Percentiles rank a stretch among this genome's conserved stretches.
These are phyloP conservation scores for Pythium vanterpoolii DNA, from an alignment of 352 stramenopile genomes.

Conservation along the genomic window DNA sequence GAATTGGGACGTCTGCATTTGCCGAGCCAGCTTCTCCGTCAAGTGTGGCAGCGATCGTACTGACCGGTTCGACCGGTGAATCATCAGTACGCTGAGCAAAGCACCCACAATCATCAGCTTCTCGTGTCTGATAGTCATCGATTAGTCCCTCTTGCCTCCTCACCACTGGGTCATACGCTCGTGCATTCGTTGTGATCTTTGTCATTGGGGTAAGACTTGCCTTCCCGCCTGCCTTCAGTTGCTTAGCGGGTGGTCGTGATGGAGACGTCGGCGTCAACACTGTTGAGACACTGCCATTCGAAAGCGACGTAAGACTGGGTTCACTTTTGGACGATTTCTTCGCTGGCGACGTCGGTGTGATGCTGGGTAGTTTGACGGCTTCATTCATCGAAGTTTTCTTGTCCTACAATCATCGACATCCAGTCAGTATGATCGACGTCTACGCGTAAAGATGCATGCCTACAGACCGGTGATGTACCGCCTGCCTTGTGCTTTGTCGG, in stretches of 20 bases:
- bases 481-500: constrained; percentile 3
- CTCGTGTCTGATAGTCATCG: not conserved
- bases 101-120: not conserved
- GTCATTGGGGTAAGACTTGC: not conserved
- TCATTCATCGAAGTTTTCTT: constrained; percentile 30
- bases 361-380: constrained; percentile 39
- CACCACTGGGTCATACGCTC: not conserved
- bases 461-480: not conserved
- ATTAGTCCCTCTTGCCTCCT: not conserved
- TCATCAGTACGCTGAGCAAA: not conserved
- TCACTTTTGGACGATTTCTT: constrained; percentile 30
- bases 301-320: not conserved
- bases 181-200: not conserved
- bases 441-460: not conserved
- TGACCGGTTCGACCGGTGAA: not conserved
- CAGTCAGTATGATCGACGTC: not conserved
- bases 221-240: not conserved
- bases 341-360: constrained; percentile 22
- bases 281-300: not conserved
- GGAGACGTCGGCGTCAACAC: constrained; percentile 4
- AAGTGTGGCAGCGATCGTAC: not conserved
- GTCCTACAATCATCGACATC: constrained; percentile 4
- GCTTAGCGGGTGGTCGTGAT: not conserved
- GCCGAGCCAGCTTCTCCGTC: not conserved
- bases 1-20: not conserved